Percentiles rank a stretch among this genome's conserved stretches.
Evolutionary conservation across 2,329 filamentous ascomycete genomes (phyloP).

Genomic region (Epichloe sp.): DNA sequence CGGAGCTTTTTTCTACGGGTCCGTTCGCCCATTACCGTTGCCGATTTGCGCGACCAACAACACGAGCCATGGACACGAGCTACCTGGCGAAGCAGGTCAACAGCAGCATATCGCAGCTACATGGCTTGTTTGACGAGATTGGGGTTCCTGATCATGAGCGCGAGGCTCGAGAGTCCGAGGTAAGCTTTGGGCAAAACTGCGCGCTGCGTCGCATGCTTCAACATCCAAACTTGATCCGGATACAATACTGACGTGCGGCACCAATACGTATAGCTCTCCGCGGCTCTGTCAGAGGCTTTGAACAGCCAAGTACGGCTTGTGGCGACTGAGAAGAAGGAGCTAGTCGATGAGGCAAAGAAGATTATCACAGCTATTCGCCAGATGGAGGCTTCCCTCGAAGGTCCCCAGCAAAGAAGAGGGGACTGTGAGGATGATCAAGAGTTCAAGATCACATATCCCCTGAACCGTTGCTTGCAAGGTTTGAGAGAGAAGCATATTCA

Average conservation of each 20-base stretch:
- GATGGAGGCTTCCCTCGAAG: constrained; percentile 86
- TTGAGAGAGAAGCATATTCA: constrained; percentile 79
- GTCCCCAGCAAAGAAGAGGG: constrained; percentile 46
- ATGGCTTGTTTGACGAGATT: constrained; percentile 94
- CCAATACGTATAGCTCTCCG: constrained; percentile 54
- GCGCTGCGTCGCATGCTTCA: no score
- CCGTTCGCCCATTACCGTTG: not conserved
- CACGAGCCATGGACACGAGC: constrained; percentile 62
- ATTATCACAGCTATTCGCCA: constrained; percentile 79
- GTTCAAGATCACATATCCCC: constrained; percentile 69
- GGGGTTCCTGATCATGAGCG: constrained; percentile 90
- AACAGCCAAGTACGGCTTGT: constrained; percentile 81
- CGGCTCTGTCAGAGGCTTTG: constrained; percentile 79
- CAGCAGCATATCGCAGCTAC: constrained; percentile 82
- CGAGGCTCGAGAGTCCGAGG: constrained; percentile 79
- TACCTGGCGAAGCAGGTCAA: constrained; percentile 93
- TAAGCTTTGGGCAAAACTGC: constrained; percentile 19
- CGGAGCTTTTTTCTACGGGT: not conserved
- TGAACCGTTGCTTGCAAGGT: constrained; percentile 63
- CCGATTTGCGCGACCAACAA: not conserved
- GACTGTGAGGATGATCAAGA: constrained; percentile 55
- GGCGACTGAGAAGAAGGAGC: constrained; percentile 73
- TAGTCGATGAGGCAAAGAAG: constrained; percentile 79
- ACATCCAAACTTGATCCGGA: no score
- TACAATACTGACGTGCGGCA: not conserved